Evolutionary conservation across 1,284 basidiomycete genomes (phyloP), one percentile per base, ranked within the genome.

Genomic region (Ganoderma lingzhi): DNA sequence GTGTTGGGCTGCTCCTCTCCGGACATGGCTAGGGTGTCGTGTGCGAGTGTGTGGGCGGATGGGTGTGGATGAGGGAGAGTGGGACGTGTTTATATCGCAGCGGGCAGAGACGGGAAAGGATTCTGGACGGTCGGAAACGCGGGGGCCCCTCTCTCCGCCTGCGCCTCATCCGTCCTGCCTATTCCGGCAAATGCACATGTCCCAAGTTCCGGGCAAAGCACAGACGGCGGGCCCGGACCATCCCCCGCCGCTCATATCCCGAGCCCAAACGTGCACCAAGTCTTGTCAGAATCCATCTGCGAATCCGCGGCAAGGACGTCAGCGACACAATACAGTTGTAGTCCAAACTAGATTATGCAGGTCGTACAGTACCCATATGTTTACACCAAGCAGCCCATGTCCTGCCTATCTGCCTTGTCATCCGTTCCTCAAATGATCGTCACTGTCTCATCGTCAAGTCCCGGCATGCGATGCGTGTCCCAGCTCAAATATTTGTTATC

Each of bases 1-100:
- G 93, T 94, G 83, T 85, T 91, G 73, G 94, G 94, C 68, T 86
- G 80, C 75, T 94, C 91, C 78, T 94, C 91, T 76, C 80, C 72
- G 68, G 86, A 79, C 86, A 90, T 90, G 72, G 73, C 74, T 73
- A 44, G 35, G 63, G 58, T 71, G 63, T 53, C 56, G 65, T 62
- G n/a, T 53, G 28, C n/a, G 37, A 23, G 17, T 5, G 55, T 69
- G 70, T 48, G 63, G 55, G 53, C 45, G 69, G 62, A 69, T 65
- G 44, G 70, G 70, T 62, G 72, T 70, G 67, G 68, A 66, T 69
- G 61, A 61, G 35, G 32, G 65, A 55, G 45, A 53, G 60, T 62
- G 63, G 55, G 68, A 66, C 32, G 55, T 5, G 71, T 63, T 74
- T 75, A 74, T 73, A 74, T 67, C 58, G 56, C 23, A 37, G 41